A percentile compares a stretch with the other conserved stretches of the same genome.
Evolutionary conservation across 2,329 filamentous ascomycete species (phyloP).

Genomic region (Xylariaceae sp.): DNA sequence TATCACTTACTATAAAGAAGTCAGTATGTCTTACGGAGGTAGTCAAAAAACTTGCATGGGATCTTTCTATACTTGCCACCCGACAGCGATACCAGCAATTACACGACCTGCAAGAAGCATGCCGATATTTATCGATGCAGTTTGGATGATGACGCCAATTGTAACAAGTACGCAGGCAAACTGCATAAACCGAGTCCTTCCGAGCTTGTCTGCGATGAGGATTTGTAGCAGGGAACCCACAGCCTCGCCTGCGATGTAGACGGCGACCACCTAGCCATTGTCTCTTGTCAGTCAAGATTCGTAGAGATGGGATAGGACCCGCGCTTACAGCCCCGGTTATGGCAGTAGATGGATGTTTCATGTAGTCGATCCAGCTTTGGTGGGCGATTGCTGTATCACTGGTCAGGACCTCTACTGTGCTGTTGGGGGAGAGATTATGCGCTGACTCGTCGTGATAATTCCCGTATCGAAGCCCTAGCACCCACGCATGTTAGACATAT

Average conservation of each 20-base stretch:
- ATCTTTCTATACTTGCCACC: no score
- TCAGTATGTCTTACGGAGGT: no score
- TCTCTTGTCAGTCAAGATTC: not conserved
- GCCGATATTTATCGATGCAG: conserved; percentile 51
- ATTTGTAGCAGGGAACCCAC: conserved; percentile 53
- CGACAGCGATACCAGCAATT: conserved; percentile 43
- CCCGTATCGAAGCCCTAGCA: conserved; percentile 57
- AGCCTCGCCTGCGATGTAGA: conserved; percentile 60
- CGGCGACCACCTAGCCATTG: conserved; percentile 52
- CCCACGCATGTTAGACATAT: not conserved
- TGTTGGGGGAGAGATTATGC: not conserved
- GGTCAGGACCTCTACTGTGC: conserved; percentile 1
- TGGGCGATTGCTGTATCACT: conserved; percentile 51
- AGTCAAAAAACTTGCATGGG: no score
- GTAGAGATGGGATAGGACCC: not conserved
- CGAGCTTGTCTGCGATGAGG: conserved; percentile 50
- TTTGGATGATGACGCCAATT: conserved; percentile 52
- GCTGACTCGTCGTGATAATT: conserved; percentile 56
- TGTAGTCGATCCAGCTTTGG: conserved; percentile 58
- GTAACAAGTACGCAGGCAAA: conserved; percentile 54
- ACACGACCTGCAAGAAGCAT: conserved; percentile 52
- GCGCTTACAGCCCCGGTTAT: conserved; percentile 43
- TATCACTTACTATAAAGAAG: no score
- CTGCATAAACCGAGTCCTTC: conserved; percentile 53
- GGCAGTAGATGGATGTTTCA: conserved; percentile 52